These are phyloP conservation scores for Nicotiana attenuata DNA, from an alignment of 257 asterid genomes.

Conservation along the genomic window DNA sequence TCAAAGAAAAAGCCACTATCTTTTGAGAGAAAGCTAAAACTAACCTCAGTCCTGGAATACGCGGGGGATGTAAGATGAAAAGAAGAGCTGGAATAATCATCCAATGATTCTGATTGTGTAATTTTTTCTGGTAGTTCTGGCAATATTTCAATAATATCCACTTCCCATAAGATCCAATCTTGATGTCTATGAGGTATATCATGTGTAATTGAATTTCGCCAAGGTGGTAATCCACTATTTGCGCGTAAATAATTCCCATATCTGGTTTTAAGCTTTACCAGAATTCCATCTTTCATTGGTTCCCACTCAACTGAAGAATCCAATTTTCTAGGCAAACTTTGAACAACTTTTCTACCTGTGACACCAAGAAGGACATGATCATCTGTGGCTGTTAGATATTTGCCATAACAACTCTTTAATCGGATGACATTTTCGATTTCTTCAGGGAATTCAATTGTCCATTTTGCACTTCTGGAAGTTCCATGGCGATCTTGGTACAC, in stretches of 20 bases:
- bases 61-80: conserved; percentile 32
- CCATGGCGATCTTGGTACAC: conserved; percentile 66
- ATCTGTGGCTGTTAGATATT: conserved; percentile 62
- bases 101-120: conserved; percentile 27
- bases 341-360: conserved; percentile 64
- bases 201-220: conserved; percentile 88
- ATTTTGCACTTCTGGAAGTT: conserved; percentile 36
- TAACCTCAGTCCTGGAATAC: conserved; percentile 21
- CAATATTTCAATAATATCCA: conserved; percentile 48
- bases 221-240: conserved; percentile 89
- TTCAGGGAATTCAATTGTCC: conserved; percentile 77
- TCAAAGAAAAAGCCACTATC: conserved; percentile 9
- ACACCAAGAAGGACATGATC: conserved; percentile 59
- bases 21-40: neutral
- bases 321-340: conserved; percentile 48
- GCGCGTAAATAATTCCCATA: conserved; percentile 83
- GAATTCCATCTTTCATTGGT: conserved; percentile 61
- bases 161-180: conserved; percentile 74
- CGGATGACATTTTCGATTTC: conserved; percentile 47
- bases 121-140: conserved; percentile 37
- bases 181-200: conserved; percentile 73
- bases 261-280: conserved; percentile 55
- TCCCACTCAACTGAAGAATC: conserved; percentile 82
- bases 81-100: conserved; percentile 34
- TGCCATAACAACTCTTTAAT: conserved; percentile 62